Conservation (phyloP, 2,329 filamentous ascomycete species). For the Eutypa lata region DNA sequence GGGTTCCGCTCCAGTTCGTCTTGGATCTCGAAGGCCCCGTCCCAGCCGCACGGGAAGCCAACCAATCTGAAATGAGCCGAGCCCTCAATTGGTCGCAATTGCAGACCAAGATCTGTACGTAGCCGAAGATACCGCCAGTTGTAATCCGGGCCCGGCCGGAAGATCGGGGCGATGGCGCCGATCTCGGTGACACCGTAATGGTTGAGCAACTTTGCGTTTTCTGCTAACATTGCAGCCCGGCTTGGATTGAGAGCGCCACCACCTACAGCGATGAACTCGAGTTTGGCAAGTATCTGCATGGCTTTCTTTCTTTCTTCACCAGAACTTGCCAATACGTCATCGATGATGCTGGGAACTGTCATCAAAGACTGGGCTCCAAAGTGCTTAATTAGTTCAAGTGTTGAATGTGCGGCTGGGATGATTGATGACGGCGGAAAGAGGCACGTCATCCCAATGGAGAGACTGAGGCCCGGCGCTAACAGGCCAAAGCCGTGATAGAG, state of each 20-base stretch:
- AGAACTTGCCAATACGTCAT: slow-evolving; percentile 24
- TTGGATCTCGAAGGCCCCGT: slow-evolving; percentile 26
- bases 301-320: slow-evolving; percentile 3
- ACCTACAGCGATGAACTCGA: slow-evolving; percentile 31
- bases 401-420: slow-evolving; percentile 22
- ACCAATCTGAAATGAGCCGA: slow-evolving; percentile 21
- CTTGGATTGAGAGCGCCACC: slow-evolving; percentile 27
- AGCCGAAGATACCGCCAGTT: slow-evolving; percentile 30
- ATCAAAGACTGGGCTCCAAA: slow-evolving; percentile 25
- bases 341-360: slow-evolving; percentile 32
- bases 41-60: slow-evolving; percentile 25
- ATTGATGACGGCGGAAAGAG: slow-evolving; percentile 24
- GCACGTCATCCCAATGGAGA: slow-evolving; percentile 26
- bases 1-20: slow-evolving; percentile 30
- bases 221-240: slow-evolving; percentile 19
- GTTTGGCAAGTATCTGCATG: slow-evolving; percentile 9
- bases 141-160: slow-evolving; percentile 27
- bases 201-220: slow-evolving; percentile 29
- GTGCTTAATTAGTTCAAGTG: slow-evolving; percentile 19
- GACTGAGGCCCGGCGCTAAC: slow-evolving; percentile 27
- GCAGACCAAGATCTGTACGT: slow-evolving; percentile 27
- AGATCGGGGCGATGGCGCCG: slow-evolving; percentile 31
- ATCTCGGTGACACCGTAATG: slow-evolving; percentile 34
- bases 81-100: slow-evolving; percentile 17
- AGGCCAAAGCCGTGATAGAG: slow-evolving; percentile 34